These are phyloP conservation scores for Trypanosoma lewisi DNA, from an alignment of 208 protist species.

Conservation along the genomic window DNA sequence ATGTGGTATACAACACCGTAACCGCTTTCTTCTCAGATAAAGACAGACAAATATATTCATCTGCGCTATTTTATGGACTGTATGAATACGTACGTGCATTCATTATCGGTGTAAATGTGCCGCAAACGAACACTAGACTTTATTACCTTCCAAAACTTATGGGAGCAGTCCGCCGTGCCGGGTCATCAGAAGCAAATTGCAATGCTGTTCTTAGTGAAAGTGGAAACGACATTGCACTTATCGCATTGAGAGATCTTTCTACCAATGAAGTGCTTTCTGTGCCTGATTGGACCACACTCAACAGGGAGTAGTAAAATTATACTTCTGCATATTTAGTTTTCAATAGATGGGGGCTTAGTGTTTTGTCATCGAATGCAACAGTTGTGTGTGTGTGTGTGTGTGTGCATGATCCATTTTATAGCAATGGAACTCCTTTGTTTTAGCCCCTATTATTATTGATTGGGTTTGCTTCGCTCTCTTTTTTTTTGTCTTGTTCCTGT, in stretches of 20 bases:
- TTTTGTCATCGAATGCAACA: not conserved
- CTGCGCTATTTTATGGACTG: constrained; percentile 43
- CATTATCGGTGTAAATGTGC: constrained; percentile 2
- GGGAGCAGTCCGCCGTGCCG: constrained; percentile 13
- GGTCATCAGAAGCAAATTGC: constrained; percentile 10
- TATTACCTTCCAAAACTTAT: constrained; percentile 23
- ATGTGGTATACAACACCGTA: constrained; percentile 47
- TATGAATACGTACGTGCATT: constrained; percentile 59
- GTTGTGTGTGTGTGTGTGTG: no score
- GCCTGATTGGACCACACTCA: not conserved
- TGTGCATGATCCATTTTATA: no score
- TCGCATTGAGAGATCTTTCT: constrained; percentile 8
- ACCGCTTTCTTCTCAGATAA: constrained; percentile 49
- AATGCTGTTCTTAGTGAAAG: not conserved
- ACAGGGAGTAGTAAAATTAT: not conserved
- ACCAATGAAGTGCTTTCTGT: constrained; percentile 13
- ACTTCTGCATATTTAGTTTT: not conserved
- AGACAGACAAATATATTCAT: constrained; percentile 44
- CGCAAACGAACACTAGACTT: not conserved
- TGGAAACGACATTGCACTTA: not conserved
- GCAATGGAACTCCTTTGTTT: no score
- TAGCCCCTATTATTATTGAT: no score
- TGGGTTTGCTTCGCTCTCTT: no score
- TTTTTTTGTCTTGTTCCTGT: no score
- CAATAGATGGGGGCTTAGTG: not conserved